Conservation (phyloP, 2,329 filamentous ascomycete species). For the Fusarium zealandicum region DNA sequence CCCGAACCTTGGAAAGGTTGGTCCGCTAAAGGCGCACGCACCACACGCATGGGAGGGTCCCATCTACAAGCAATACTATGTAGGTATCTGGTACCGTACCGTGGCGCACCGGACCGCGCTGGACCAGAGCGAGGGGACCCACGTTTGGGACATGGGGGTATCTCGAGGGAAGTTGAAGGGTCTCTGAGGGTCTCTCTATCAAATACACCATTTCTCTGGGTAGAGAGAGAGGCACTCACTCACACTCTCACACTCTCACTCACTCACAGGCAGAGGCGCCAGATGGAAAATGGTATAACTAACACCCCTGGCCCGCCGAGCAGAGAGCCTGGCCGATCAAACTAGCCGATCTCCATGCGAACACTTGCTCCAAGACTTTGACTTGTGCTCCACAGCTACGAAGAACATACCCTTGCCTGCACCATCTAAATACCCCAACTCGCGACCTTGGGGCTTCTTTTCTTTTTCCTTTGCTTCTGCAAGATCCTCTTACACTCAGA, state of each 20-base stretch:
- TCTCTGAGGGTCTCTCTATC: slow-evolving; percentile 10
- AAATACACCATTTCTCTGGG: too few species aligned
- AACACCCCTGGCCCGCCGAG: slow-evolving; percentile 30
- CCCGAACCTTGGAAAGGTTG: slow-evolving; percentile 25
- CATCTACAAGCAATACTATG: slow-evolving; percentile 27
- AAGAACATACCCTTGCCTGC: slow-evolving; percentile 18
- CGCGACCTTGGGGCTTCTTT: slow-evolving; percentile 12
- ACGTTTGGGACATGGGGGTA: slow-evolving; percentile 18
- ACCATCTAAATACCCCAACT: slow-evolving; percentile 36
- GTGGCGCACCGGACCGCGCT: slow-evolving; percentile 34
- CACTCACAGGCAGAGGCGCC: slow-evolving; percentile 26
- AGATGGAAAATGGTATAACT: slow-evolving; percentile 28
- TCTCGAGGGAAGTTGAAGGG: slow-evolving; percentile 5
- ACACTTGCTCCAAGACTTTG: slow-evolving; percentile 37
- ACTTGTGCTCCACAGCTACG: slow-evolving; percentile 36
- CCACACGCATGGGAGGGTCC: slow-evolving; percentile 9
- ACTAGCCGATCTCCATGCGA: slow-evolving; percentile 41
- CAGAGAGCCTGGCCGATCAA: slow-evolving; percentile 34
- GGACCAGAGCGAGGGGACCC: slow-evolving; percentile 20
- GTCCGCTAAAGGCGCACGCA: background rate
- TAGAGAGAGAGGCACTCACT: too few species aligned
- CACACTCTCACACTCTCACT: background rate
- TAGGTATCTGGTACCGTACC: slow-evolving; percentile 23
- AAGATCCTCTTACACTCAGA: slow-evolving; percentile 1
- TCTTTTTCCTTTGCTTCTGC: slow-evolving; percentile 11